A percentile compares a stretch with the other conserved stretches of the same genome.
Evolutionary conservation across 2,329 filamentous ascomycete species (phyloP).

Genomic region (Ceratocystis alfenasii): DNA sequence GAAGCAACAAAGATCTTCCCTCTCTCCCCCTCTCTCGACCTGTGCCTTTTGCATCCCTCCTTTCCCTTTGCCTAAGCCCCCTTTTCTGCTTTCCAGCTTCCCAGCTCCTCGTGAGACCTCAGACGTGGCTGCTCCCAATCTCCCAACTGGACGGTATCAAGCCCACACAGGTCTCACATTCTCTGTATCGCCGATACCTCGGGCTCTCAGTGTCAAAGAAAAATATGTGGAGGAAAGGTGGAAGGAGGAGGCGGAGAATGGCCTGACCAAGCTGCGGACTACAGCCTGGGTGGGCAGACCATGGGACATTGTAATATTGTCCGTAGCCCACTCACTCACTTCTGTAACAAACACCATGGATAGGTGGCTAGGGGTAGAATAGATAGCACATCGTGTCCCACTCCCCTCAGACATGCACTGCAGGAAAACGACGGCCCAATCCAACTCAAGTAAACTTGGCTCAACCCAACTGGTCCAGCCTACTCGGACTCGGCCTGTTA

Average conservation of each 20-base stretch:
- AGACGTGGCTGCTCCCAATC: neutral
- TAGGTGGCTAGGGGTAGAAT: no score
- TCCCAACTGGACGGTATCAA: neutral
- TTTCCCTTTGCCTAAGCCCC: neutral
- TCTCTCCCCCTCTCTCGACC: neutral
- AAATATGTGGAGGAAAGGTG: neutral
- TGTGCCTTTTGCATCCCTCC: neutral
- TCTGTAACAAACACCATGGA: no score
- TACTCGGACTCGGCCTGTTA: no score
- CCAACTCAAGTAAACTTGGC: no score
- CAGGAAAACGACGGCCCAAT: neutral
- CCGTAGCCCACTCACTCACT: no score
- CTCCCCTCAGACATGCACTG: neutral
- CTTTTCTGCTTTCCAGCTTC: neutral
- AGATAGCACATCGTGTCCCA: neutral
- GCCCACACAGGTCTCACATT: neutral
- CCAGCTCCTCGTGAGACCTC: neutral
- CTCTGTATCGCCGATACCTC: neutral
- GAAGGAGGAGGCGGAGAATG: no score
- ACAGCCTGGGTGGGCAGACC: neutral
- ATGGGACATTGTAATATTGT: neutral
- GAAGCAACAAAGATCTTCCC: neutral
- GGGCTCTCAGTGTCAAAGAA: neutral
- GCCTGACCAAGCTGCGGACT: neutral
- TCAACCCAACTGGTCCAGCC: no score